Percentiles rank a stretch among this genome's conserved stretches.
These are phyloP conservation scores for Nakazawaea wyomingensis DNA, from an alignment of 805 yeast genomes.

Conservation along the genomic window DNA sequence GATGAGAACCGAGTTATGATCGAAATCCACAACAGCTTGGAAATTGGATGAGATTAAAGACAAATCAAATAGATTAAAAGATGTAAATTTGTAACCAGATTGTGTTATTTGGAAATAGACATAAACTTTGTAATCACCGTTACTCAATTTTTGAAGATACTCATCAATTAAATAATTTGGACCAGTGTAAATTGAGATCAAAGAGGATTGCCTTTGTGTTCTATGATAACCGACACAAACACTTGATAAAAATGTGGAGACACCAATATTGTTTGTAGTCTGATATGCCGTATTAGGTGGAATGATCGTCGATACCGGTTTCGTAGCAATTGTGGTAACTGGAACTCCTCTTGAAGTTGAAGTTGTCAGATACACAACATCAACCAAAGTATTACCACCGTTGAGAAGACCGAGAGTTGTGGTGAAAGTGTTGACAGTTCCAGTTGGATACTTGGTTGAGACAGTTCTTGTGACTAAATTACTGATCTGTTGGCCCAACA, in stretches of 20 bases:
- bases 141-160: not conserved
- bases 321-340: not conserved
- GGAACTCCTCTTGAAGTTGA: not conserved
- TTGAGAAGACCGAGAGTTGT: too few species aligned
- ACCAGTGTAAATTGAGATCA: not conserved
- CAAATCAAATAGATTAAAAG: not conserved
- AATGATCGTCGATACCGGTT: not conserved
- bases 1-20: not conserved
- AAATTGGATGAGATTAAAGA: not conserved
- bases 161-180: not conserved
- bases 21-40: constrained; percentile 1
- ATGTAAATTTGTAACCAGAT: not conserved
- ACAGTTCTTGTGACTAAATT: not conserved
- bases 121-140: not conserved
- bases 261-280: not conserved
- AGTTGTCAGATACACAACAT: not conserved
- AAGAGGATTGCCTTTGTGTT: constrained; percentile 2
- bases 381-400: not conserved
- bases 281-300: not conserved
- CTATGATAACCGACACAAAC: not conserved
- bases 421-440: not conserved
- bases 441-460: not conserved
- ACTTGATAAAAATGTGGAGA: not conserved
- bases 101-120: not conserved
- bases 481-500: not conserved